Evolutionary conservation across 192 early-diverging fungal genomes (phyloP), one percentile per base, ranked within the genome.

Genomic region (Thamnidium elegans): DNA sequence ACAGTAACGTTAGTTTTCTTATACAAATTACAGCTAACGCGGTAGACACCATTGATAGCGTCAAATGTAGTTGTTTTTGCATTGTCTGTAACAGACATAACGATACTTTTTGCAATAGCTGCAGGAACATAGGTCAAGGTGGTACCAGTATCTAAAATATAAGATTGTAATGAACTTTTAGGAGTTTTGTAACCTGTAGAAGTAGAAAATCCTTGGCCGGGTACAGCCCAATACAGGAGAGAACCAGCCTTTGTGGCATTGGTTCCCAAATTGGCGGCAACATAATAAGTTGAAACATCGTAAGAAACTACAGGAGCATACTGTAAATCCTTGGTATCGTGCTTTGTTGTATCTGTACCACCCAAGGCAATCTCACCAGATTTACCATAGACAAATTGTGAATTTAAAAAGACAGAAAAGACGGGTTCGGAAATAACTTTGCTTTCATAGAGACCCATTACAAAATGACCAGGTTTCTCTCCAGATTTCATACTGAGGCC

Each of bases 301-400:
- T 64, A 70, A 15, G 21, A 10, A 9, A 70, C 55, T 0, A 70
- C 68, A 30, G 68, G 68, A 4, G 70, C 62, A 62, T 81, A 84
- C 19, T 50, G 75, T 36, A 84, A 60, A 9, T 53, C 23, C 11
- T 80, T 82, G 10, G 76, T 67, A 0, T 39, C 19, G 50, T 69
- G 76, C 50, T 76, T 80, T 36, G 53, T 52, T 7, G 56, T 32
- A 58, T 84, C 82, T 36, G 74, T 58, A 20, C 80, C 82, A 61
- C 79, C 80, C 58, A 86, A 68, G 7, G 53, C 61, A 23, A 86
- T 68, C 42, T 79, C 74, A 3, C 82, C 84, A 30, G 50, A 51
- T 3, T 20, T 47, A 1, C 56, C 63, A 15, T 31, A 32, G 10
- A 17, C 20, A 21, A 48, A 34, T 6, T 51, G 19, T 9, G 55